A percentile compares a stretch with the other conserved stretches of the same genome.
phyloP scores from a whole-genome alignment of 2,329 filamentous ascomycete species.

The Hymenoscyphus scutula region DNA sequence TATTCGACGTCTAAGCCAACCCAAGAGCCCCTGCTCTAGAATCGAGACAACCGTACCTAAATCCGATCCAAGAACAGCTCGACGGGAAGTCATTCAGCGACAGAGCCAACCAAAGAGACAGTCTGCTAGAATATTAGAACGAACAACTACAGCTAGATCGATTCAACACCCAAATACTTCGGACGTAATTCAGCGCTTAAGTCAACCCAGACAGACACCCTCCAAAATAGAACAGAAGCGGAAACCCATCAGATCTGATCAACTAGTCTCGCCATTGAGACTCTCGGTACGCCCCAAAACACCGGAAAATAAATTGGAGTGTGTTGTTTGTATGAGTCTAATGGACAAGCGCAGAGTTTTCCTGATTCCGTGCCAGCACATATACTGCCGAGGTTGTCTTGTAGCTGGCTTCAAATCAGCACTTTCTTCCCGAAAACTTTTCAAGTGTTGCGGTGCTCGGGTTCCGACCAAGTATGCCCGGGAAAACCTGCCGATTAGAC shows the following conservation, averaged over 20 bases:
- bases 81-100: neutral
- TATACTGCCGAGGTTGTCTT: conserved; percentile 25
- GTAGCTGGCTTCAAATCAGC: conserved; percentile 25
- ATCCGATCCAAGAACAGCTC: neutral
- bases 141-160: neutral
- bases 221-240: neutral
- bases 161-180: neutral
- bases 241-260: neutral
- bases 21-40: neutral
- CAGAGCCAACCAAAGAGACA: conserved; percentile 5
- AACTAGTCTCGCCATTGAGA: neutral
- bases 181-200: neutral
- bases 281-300: neutral
- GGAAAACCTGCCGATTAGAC: conserved; percentile 11
- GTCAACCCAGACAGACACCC: neutral
- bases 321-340: conserved; percentile 25
- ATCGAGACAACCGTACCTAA: neutral
- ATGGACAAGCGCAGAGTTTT: conserved; percentile 18
- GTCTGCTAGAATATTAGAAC: no score
- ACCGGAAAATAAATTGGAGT: conserved; percentile 9
- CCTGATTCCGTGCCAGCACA: conserved; percentile 23
- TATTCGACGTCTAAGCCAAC: conserved; percentile 3
- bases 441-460: conserved; percentile 23
- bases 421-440: conserved; percentile 19
- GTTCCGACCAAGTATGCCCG: conserved; percentile 5